These are phyloP conservation scores for Fusarium algeriense DNA, from an alignment of 2,329 filamentous ascomycete species.

Conservation along the genomic window DNA sequence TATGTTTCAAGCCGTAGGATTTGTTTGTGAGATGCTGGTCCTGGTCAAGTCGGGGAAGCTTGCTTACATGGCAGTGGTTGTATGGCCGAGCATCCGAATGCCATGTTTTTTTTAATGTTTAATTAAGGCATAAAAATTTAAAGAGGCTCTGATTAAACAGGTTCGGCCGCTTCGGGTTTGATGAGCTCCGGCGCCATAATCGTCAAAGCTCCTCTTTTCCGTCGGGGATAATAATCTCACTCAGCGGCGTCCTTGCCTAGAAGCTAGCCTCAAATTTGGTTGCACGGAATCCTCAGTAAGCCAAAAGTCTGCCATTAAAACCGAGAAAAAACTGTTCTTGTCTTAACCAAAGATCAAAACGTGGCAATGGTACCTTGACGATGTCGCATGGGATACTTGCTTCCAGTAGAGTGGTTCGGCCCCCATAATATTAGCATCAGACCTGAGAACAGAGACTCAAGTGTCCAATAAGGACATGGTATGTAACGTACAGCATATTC, in stretches of 20 bases:
- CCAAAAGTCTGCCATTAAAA: too few species aligned
- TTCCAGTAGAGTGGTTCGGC: neutral
- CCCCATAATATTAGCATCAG: constrained; percentile 3
- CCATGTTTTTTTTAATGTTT: neutral
- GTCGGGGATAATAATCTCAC: constrained; percentile 9
- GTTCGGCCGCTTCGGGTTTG: neutral
- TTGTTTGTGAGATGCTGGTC: neutral
- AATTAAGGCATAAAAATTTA: neutral
- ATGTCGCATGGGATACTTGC: neutral
- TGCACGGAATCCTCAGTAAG: neutral
- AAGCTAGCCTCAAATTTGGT: neutral
- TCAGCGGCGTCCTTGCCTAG: constrained; percentile 9
- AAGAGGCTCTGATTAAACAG: neutral
- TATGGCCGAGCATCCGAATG: neutral
- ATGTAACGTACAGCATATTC: neutral
- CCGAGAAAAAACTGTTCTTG: too few species aligned
- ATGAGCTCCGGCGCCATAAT: neutral
- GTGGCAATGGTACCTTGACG: too few species aligned
- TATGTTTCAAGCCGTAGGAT: constrained; percentile 3
- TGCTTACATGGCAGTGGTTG: neutral
- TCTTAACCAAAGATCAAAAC: neutral
- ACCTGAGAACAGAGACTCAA: neutral
- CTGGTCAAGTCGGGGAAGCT: neutral
- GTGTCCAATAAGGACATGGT: neutral
- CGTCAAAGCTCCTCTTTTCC: neutral